Conservation (phyloP, 768 basidiomycete genomes). For the Megacollybia marginata region DNA sequence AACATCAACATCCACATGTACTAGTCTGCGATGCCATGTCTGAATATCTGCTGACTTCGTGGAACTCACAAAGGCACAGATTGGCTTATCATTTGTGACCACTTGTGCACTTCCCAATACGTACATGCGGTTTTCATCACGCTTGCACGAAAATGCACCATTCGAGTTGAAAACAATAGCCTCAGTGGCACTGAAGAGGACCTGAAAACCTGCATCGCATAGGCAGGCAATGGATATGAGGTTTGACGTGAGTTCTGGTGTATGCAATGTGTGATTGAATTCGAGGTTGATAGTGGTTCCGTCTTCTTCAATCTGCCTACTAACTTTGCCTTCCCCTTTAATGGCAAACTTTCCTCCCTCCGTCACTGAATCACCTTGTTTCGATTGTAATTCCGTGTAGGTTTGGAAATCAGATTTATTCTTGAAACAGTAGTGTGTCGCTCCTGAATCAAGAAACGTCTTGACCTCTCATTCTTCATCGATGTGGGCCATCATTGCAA, state of each 20-base stretch:
- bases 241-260: slow-evolving; percentile 17
- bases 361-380: slow-evolving; percentile 3
- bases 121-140: too few species aligned
- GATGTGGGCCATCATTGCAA: not conserved
- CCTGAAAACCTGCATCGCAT: slow-evolving; percentile 6
- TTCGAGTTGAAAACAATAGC: too few species aligned
- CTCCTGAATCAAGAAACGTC: slow-evolving; percentile 13
- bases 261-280: slow-evolving; percentile 16
- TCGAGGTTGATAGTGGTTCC: slow-evolving; percentile 7
- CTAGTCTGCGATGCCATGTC: too few species aligned
- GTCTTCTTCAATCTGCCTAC: slow-evolving; percentile 5
- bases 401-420: slow-evolving; percentile 9
- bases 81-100: too few species aligned
- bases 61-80: too few species aligned
- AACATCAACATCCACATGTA: too few species aligned
- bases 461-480: not conserved
- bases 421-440: slow-evolving; percentile 16
- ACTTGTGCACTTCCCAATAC: too few species aligned
- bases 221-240: slow-evolving; percentile 16
- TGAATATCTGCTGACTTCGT: too few species aligned
- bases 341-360: slow-evolving; percentile 10
- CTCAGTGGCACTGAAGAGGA: slow-evolving; percentile 7
- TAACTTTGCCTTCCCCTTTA: slow-evolving; percentile 13
- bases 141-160: too few species aligned
- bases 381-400: slow-evolving; percentile 3